Evolutionary conservation across 805 yeast species (phyloP).

Genomic region (Cyberlindnera petersonii): DNA sequence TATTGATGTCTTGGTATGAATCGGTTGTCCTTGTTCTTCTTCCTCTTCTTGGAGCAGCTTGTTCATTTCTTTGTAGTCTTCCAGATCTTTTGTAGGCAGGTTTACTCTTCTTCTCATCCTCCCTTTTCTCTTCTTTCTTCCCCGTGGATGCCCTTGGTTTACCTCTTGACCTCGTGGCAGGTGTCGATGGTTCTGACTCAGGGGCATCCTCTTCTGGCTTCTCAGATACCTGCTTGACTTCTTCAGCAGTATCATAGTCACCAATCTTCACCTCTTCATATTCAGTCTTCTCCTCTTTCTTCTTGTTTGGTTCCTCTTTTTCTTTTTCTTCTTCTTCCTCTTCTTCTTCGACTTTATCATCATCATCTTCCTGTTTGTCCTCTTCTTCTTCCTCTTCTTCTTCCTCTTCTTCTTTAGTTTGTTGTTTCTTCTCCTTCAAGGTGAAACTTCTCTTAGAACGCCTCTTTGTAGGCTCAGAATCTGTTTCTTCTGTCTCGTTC

Average conservation of each 20-base stretch:
- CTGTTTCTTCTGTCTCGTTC: neutral
- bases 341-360: neutral
- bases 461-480: neutral
- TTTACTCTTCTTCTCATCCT: too few species aligned
- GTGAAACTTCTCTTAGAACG: too few species aligned
- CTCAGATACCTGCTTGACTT: neutral
- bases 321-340: neutral
- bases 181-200: neutral
- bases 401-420: neutral
- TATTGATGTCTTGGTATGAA: slow-evolving; percentile 10
- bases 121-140: neutral
- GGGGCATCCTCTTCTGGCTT: neutral
- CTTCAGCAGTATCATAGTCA: neutral
- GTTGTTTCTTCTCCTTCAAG: neutral
- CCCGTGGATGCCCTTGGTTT: neutral
- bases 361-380: slow-evolving; percentile 4
- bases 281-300: slow-evolving; percentile 3
- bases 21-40: neutral
- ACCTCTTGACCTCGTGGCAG: neutral
- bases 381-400: slow-evolving; percentile 1
- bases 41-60: neutral
- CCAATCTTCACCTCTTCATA: neutral
- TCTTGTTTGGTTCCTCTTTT: neutral
- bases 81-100: neutral
- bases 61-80: neutral